These are phyloP conservation scores for Raphidocelis subcapitata DNA, from an alignment of 139 green algal species.

Conservation along the genomic window DNA sequence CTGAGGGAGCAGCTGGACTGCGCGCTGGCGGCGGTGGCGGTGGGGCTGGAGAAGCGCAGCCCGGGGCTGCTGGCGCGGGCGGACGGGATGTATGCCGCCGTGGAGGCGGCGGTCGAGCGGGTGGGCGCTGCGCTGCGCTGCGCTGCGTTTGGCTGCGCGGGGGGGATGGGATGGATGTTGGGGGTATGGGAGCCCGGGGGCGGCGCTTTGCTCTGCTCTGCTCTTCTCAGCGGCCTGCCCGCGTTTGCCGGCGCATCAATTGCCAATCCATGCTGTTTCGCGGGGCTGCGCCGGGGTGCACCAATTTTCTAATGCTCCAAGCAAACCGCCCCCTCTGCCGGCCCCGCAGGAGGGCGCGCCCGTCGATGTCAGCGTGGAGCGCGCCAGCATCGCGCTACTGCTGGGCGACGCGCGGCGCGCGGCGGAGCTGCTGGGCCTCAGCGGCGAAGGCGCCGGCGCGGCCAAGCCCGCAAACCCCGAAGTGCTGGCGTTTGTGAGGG, in stretches of 20 bases:
- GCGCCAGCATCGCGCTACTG: slow-evolving; percentile 25
- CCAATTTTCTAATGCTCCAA: too few relatives aligned
- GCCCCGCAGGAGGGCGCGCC: slow-evolving; percentile 4
- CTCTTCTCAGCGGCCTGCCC: too few relatives aligned
- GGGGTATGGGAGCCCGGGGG: too few relatives aligned
- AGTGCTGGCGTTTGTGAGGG: slow-evolving; percentile 28
- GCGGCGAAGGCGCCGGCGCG: not conserved
- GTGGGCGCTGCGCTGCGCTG: not conserved
- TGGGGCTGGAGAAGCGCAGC: slow-evolving; percentile 17
- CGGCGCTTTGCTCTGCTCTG: too few relatives aligned
- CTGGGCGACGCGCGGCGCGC: slow-evolving; percentile 27
- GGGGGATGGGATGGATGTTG: too few relatives aligned
- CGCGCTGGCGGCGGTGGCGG: slow-evolving; percentile 31
- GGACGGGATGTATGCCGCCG: slow-evolving; percentile 3
- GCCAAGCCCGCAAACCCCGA: not conserved
- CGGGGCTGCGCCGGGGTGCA: too few relatives aligned
- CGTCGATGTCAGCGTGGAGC: slow-evolving; percentile 27
- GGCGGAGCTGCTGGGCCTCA: slow-evolving; percentile 19
- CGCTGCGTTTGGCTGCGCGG: not conserved
- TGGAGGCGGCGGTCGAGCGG: slow-evolving; percentile 6
- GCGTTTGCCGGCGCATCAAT: too few relatives aligned
- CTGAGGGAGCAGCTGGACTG: slow-evolving; percentile 24
- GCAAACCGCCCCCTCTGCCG: too few relatives aligned
- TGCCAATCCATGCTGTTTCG: too few relatives aligned
- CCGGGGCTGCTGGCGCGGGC: slow-evolving; percentile 11